A percentile compares a stretch with the other conserved stretches of the same genome.
These are phyloP conservation scores for Coniochaeta prunicola DNA, from an alignment of 2,329 filamentous ascomycete genomes.

Conservation along the genomic window DNA sequence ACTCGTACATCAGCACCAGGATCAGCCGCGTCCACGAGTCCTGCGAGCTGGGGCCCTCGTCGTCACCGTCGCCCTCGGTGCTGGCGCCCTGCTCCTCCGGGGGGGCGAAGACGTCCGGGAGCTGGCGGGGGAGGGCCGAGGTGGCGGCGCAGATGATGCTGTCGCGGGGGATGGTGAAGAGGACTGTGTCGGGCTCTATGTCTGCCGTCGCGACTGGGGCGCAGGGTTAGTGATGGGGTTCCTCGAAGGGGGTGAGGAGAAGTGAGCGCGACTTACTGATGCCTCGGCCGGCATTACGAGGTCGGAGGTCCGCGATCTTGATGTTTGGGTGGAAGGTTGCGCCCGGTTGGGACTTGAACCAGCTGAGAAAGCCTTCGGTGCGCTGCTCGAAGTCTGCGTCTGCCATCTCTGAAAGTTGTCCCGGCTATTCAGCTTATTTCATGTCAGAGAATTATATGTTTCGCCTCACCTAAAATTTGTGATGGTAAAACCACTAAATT, in stretches of 20 bases:
- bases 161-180: constrained; percentile 72
- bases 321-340: constrained; percentile 47
- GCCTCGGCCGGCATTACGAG: constrained; percentile 44
- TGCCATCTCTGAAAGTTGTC: not conserved
- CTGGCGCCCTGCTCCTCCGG: constrained; percentile 22
- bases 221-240: not conserved
- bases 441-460: not conserved
- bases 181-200: constrained; percentile 65
- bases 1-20: constrained; percentile 74
- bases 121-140: constrained; percentile 54
- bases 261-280: constrained; percentile 35
- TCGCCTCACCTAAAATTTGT: not conserved
- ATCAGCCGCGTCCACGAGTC: constrained; percentile 58
- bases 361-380: constrained; percentile 40
- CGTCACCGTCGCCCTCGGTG: constrained; percentile 28
- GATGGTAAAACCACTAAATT: not conserved
- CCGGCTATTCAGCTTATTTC: not conserved
- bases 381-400: constrained; percentile 30
- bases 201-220: constrained; percentile 59
- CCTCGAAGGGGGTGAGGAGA: not conserved
- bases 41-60: constrained; percentile 22
- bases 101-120: constrained; percentile 44
- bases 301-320: constrained; percentile 43
- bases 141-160: constrained; percentile 67
- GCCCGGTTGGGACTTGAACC: constrained; percentile 46